A percentile compares a stretch with the other conserved stretches of the same genome.
phyloP scores from a whole-genome alignment of 2,329 filamentous ascomycete genomes.

The Exophiala lecanii-corni region DNA sequence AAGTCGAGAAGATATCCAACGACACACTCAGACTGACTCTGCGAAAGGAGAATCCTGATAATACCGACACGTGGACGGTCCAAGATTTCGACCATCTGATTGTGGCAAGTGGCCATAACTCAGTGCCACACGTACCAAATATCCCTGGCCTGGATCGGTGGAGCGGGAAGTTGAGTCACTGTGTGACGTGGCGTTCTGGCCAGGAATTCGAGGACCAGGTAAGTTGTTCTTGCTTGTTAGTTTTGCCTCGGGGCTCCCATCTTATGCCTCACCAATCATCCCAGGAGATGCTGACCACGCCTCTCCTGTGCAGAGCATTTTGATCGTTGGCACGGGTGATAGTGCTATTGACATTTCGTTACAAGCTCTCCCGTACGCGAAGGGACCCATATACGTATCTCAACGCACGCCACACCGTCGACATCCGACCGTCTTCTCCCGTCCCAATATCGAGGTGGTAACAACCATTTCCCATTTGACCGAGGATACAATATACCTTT shows the following conservation, averaged over 20 bases:
- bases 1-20: neutral
- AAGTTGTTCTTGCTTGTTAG: neutral
- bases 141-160: constrained; percentile 1
- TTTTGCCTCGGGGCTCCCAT: neutral
- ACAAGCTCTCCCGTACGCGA: neutral
- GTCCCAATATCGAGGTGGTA: neutral
- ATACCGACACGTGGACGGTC: neutral
- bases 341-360: constrained; percentile 3
- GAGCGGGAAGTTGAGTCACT: neutral
- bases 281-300: no score
- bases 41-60: neutral
- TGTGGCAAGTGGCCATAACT: neutral
- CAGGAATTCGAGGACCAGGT: neutral
- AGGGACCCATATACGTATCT: constrained; percentile 1
- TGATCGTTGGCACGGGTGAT: constrained; percentile 1
- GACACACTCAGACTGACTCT: neutral
- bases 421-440: neutral
- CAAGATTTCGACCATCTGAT: constrained; percentile 2
- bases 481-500: neutral
- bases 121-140: neutral
- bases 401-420: constrained; percentile 1
- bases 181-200: neutral
- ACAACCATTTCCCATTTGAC: neutral
- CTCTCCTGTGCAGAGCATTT: neutral
- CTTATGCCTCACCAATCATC: no score